These are phyloP conservation scores for Saturnispora zaruensis DNA, from an alignment of 805 yeast genomes.

Conservation along the genomic window DNA sequence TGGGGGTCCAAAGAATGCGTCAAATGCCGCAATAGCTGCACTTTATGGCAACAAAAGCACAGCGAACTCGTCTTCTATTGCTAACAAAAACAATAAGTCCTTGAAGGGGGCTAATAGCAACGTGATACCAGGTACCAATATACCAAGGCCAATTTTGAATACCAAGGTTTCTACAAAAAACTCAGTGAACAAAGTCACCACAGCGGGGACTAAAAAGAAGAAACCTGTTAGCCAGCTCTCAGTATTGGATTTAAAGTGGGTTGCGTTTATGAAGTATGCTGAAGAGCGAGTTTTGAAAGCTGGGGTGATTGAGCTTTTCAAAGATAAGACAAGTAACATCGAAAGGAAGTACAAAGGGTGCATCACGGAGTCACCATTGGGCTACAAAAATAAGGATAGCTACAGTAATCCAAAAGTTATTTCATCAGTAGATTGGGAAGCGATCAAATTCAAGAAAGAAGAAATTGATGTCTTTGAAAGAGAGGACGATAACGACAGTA, in stretches of 20 bases:
- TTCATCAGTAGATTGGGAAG: constrained; percentile 21
- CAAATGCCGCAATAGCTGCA: constrained; percentile 7
- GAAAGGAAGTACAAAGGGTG: constrained; percentile 52
- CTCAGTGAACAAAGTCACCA: not conserved
- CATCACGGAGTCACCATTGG: constrained; percentile 52
- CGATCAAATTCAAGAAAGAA: constrained; percentile 21
- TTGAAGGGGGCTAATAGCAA: not conserved
- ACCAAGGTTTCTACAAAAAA: constrained; percentile 21
- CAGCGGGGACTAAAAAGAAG: not conserved
- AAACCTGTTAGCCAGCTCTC: constrained; percentile 39
- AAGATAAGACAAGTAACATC: constrained; percentile 38
- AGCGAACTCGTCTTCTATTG: not conserved
- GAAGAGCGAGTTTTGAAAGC: constrained; percentile 55
- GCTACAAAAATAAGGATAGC: constrained; percentile 34
- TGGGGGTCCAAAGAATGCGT: constrained; percentile 3
- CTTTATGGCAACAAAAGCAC: constrained; percentile 3
- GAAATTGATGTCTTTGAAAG: constrained; percentile 15
- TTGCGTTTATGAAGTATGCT: constrained; percentile 39
- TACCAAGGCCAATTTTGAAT: constrained; percentile 42
- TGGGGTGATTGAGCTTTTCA: constrained; percentile 43
- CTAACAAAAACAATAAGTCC: not conserved
- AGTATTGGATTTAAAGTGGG: constrained; percentile 53
- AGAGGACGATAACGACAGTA: constrained; percentile 16
- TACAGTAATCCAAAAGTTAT: constrained; percentile 8
- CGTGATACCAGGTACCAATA: constrained; percentile 50